Conservation (phyloP, 371 early-diverging fungal species). For the Circinella umbellata region DNA sequence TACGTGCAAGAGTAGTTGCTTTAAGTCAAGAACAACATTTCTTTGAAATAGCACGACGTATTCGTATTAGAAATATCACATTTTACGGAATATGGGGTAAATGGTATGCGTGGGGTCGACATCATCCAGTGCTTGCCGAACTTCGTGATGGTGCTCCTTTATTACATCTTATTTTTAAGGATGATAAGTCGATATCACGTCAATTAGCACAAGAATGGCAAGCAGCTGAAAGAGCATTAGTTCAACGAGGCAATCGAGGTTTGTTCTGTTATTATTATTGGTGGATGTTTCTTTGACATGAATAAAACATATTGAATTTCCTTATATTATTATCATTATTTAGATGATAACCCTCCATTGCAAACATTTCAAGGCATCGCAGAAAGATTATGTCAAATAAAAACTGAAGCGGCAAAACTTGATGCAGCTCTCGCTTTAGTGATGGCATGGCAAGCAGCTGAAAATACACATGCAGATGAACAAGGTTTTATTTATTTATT, state of each 20-base stretch:
- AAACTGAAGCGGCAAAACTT: neutral
- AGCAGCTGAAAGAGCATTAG: constrained; percentile 7
- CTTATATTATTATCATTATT: neutral
- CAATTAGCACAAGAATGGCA: constrained; percentile 14
- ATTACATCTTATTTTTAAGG: constrained; percentile 3
- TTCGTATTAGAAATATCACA: neutral
- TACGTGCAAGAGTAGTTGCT: constrained; percentile 7
- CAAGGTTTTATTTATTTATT: constrained; percentile 3
- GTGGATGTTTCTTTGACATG: neutral
- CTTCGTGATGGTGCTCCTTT: constrained; percentile 14
- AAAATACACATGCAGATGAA: neutral
- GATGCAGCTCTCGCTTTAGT: constrained; percentile 12
- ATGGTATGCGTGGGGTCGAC: constrained; percentile 8
- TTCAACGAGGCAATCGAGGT: neutral
- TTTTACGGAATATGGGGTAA: constrained; percentile 11
- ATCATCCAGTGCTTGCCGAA: neutral
- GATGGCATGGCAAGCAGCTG: constrained; percentile 10
- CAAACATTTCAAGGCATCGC: constrained; percentile 5
- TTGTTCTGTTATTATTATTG: neutral
- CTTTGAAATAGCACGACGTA: neutral
- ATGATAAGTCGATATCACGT: neutral
- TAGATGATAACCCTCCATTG: neutral
- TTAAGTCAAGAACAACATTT: neutral
- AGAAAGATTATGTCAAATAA: neutral
- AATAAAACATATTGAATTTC: neutral